Evolutionary conservation across 2,329 filamentous ascomycete genomes (phyloP), one percentile per base, ranked within the genome.

Genomic region (Pyricularia grisea): DNA sequence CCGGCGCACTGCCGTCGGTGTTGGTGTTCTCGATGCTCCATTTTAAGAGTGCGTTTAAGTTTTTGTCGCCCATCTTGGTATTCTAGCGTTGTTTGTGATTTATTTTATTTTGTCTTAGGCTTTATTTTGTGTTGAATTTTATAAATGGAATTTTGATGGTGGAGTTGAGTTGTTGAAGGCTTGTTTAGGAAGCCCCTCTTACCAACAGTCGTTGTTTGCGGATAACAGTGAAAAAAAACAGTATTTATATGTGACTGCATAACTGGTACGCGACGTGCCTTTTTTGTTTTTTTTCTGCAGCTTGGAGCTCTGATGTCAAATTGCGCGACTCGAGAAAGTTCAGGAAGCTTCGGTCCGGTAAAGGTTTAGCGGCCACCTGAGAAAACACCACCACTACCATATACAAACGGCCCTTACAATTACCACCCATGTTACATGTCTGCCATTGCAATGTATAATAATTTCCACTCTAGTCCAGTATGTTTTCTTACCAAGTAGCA

Each of bases 21-120:
- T 28, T 58, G 66, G 69, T 55, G 72, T 76, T 75, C 63, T 76
- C 76, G 71, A 79, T 79, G 75, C 77, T 73, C 78, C 78, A 79
- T 75, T 76, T 77, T 50, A 79, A 77, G 71, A 79, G 77, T 73
- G 75, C 73, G 71, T 74, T 79, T 55, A 79, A 74, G 68, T 76
- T 76, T 68, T 73, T 74, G 69, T 78, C 76, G 76, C 60, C 25
- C 60, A 63, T 63, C 9, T 27, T 28, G 25, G 20, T 28, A 78
- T 79, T 67, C 42, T 69, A 65, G 28, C 14, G 31, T 14, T 6
- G 2, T 33, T 60, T 68, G 33, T 61, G 30, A n/a, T 68, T 66
- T 23, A 31, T 67, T 64, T 20, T 65, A 12, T 68, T 65, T 66
- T 65, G 42, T 28, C 71, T 20, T 30, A 1, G 6, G 2, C n/a